Evolutionary conservation across 495 filamentous ascomycete species (phyloP), one percentile per base, ranked within the genome.

Genomic region (Cryomyces minteri): DNA sequence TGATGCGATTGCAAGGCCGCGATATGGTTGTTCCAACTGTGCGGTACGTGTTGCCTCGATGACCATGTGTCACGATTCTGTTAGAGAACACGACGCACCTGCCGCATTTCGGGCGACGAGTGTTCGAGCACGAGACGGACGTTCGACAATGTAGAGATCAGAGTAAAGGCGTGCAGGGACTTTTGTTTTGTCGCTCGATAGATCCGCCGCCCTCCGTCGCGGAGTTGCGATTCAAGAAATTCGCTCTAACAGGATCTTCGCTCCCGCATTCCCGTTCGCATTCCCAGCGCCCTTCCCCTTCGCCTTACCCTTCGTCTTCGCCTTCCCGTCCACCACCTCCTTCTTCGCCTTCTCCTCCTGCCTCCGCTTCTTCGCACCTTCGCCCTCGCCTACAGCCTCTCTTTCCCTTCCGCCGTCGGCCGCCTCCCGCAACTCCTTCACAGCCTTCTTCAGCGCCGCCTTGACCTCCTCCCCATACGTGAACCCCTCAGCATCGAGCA

Each of bases 401-500:
- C 61, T 62, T 41, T 61, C 60, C 31, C 30, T 39, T 39, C 29
- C 32, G 25, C 31, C 41, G 32, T 58, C 59, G 18, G 68, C 63
- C 25, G 67, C 74, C 52, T 66, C 55, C 57, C 72, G 63, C 53
- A 80, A 56, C 46, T 60, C 60, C 59, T 69, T 68, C 53, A 62
- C 67, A 41, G 58, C 61, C 58, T 76, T 72, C 59, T 73, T 76
- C 48, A 93, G 62, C 4, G 63, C 69, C 56, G 77, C 71, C 47
- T 79, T 53, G 32, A 93, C 60, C 45, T 82, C 78, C 11, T 64
- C 64, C 58, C 73, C 75, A 51, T 74, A 66, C 25, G 67, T 64
- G 54, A 94, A 95, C 42, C 80, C 81, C 4, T 79, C 73, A 2
- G 81, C 74, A 62, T 96, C 92, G 10, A 87, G 51, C 42, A 98